A percentile compares a stretch with the other conserved stretches of the same genome.
Evolutionary conservation across 2,329 filamentous ascomycete genomes (phyloP).

Genomic region (Amauroascus niger): DNA sequence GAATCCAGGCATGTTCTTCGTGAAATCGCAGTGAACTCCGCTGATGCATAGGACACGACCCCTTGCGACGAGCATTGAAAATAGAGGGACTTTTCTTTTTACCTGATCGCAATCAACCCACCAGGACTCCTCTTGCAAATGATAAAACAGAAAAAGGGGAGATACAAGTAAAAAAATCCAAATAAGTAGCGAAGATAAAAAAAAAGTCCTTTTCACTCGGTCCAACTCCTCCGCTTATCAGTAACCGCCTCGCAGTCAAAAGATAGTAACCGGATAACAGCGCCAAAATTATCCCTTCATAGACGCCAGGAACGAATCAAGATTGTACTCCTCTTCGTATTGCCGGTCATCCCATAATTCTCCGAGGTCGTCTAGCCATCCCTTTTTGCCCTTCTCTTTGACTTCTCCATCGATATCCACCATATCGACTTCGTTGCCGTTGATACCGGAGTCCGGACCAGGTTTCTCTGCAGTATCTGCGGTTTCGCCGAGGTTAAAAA

Average conservation of each 20-base stretch:
- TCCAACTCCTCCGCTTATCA: neutral
- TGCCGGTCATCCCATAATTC: constrained; percentile 96
- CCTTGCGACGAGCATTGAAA: neutral
- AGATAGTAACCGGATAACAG: neutral
- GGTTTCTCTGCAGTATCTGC: constrained; percentile 49
- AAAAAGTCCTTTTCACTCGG: neutral
- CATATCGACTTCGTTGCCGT: constrained; percentile 57
- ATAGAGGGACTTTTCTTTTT: neutral
- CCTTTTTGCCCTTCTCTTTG: constrained; percentile 89
- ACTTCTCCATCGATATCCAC: constrained; percentile 90
- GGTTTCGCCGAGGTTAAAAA: constrained; percentile 82
- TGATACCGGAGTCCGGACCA: constrained; percentile 52
- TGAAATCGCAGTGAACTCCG: constrained; percentile 1
- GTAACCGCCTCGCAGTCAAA: neutral
- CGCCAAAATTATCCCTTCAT: constrained; percentile 51
- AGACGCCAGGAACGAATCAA: constrained; percentile 88
- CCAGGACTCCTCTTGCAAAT: neutral
- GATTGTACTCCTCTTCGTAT: constrained; percentile 95
- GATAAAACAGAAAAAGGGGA: neutral
- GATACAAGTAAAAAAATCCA: neutral
- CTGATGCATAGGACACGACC: neutral
- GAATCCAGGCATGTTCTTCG: neutral
- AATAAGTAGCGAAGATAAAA: neutral
- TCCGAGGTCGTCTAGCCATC: constrained; percentile 86
- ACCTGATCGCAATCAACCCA: neutral